phyloP scores from a whole-genome alignment of 192 early-diverging fungal species.

The Gonapodya sp. region DNA sequence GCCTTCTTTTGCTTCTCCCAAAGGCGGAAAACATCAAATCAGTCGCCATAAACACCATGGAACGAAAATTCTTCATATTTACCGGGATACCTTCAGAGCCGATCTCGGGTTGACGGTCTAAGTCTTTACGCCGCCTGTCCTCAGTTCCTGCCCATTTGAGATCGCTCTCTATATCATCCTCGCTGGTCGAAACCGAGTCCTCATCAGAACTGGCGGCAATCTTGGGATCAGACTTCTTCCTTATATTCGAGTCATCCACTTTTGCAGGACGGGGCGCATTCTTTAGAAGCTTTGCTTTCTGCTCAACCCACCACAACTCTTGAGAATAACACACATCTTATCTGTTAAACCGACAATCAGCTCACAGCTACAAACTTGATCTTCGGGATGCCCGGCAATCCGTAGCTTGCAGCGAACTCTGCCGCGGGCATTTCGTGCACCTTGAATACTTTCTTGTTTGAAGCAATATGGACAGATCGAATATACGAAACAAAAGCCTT shows the following conservation, averaged over 20 bases:
- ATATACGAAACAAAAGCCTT: slow-evolving; percentile 91
- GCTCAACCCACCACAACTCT: slow-evolving; percentile 13
- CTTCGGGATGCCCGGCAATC: slow-evolving; percentile 89
- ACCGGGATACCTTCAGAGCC: slow-evolving; percentile 17
- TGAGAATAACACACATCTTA: slow-evolving; percentile 32
- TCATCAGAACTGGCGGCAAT: slow-evolving; percentile 10
- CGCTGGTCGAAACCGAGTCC: slow-evolving; percentile 21
- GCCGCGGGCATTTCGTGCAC: slow-evolving; percentile 78
- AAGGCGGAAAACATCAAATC: slow-evolving; percentile 17
- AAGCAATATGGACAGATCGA: slow-evolving; percentile 81
- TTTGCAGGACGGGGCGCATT: slow-evolving; percentile 12
- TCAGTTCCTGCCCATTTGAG: too few species aligned
- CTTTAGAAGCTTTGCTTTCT: slow-evolving; percentile 30
- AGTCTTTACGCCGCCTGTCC: too few species aligned
- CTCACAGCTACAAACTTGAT: slow-evolving; percentile 79
- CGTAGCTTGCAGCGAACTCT: slow-evolving; percentile 76
- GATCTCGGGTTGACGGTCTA: too few species aligned
- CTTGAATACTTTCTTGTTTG: slow-evolving; percentile 84
- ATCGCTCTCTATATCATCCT: too few species aligned
- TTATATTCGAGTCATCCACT: slow-evolving; percentile 15
- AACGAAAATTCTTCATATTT: slow-evolving; percentile 28
- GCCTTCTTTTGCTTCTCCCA: slow-evolving; percentile 13
- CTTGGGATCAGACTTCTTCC: slow-evolving; percentile 21
- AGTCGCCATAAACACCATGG: slow-evolving; percentile 15
- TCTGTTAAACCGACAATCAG: background rate